Conservation (phyloP, 2,329 filamentous ascomycete species). For the Trichophyton benhamiae region DNA sequence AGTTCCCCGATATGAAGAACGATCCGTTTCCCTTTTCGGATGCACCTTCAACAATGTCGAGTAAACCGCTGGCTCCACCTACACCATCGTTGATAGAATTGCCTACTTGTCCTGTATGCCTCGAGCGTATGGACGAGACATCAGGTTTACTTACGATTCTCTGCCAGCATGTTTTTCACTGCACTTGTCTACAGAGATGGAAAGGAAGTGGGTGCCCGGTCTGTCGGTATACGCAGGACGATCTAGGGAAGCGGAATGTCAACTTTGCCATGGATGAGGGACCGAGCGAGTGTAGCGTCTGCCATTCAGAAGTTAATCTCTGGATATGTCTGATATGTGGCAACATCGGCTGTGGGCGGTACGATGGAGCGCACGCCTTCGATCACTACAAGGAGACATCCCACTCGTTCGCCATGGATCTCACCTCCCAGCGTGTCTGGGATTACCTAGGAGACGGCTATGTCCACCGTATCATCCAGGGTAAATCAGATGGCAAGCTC, state of each 20-base stretch:
- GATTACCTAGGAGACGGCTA: slow-evolving; percentile 93
- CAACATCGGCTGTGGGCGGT: slow-evolving; percentile 82
- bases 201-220: slow-evolving; percentile 87
- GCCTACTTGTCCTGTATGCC: slow-evolving; percentile 88
- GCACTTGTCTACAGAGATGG: slow-evolving; percentile 92
- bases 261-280: slow-evolving; percentile 45
- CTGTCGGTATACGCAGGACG: slow-evolving; percentile 72
- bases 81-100: slow-evolving; percentile 81
- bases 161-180: slow-evolving; percentile 96
- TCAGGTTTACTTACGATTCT: slow-evolving; percentile 89
- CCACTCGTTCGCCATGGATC: slow-evolving; percentile 85
- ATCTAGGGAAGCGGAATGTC: slow-evolving; percentile 35
- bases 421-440: slow-evolving; percentile 92
- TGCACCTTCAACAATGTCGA: slow-evolving; percentile 35
- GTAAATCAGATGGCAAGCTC: slow-evolving; percentile 83
- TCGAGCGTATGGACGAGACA: slow-evolving; percentile 97
- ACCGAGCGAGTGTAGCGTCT: slow-evolving; percentile 56
- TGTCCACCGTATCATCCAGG: slow-evolving; percentile 88
- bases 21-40: slow-evolving; percentile 46
- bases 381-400: slow-evolving; percentile 81
- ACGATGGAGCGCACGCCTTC: slow-evolving; percentile 87
- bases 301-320: slow-evolving; percentile 67
- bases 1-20: slow-evolving; percentile 50
- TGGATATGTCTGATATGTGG: slow-evolving; percentile 96
- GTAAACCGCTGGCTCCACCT: slow-evolving; percentile 54